These are phyloP conservation scores for Coniferiporia sulphurascens DNA, from an alignment of 1,284 basidiomycete genomes.

Conservation along the genomic window DNA sequence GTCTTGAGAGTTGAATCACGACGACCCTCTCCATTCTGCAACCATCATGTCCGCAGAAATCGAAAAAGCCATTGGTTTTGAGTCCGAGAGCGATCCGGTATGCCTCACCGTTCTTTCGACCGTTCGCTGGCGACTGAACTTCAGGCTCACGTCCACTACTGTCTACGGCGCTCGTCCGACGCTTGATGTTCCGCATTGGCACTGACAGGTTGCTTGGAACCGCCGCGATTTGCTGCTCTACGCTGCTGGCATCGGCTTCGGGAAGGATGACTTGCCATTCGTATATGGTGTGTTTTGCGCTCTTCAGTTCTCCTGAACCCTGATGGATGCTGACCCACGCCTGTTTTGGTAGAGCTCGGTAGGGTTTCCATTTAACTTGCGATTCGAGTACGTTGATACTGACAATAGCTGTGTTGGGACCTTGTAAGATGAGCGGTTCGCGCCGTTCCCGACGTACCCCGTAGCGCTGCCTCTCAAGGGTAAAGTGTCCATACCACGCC, in stretches of 20 bases:
- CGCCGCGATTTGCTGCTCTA: conserved; percentile 65
- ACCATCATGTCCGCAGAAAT: conserved; percentile 33
- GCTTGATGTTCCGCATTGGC: too few relatives aligned
- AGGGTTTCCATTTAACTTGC: not conserved
- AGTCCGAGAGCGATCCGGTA: conserved; percentile 42
- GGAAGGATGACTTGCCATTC: conserved; percentile 53
- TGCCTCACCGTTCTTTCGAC: conserved; percentile 16
- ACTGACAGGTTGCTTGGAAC: conserved; percentile 60
- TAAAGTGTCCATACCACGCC: conserved; percentile 19
- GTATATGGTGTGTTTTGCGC: conserved; percentile 49
- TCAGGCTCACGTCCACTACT: too few relatives aligned
- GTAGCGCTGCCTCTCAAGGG: conserved; percentile 55
- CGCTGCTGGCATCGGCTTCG: conserved; percentile 67
- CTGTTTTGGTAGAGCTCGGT: conserved; percentile 25
- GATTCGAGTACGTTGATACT: not conserved
- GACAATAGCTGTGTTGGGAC: not conserved
- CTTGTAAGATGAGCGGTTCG: conserved; percentile 42
- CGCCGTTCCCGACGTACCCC: conserved; percentile 52
- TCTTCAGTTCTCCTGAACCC: not conserved
- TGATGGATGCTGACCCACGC: too few relatives aligned
- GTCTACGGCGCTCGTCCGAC: too few relatives aligned
- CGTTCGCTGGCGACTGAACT: not conserved
- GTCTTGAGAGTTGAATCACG: too few relatives aligned
- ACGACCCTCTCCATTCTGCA: too few relatives aligned
- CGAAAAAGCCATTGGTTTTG: conserved; percentile 46